Base-by-base conservation (phyloP, 2,329 filamentous ascomycete species). In the Diaporthe destruens region DNA sequence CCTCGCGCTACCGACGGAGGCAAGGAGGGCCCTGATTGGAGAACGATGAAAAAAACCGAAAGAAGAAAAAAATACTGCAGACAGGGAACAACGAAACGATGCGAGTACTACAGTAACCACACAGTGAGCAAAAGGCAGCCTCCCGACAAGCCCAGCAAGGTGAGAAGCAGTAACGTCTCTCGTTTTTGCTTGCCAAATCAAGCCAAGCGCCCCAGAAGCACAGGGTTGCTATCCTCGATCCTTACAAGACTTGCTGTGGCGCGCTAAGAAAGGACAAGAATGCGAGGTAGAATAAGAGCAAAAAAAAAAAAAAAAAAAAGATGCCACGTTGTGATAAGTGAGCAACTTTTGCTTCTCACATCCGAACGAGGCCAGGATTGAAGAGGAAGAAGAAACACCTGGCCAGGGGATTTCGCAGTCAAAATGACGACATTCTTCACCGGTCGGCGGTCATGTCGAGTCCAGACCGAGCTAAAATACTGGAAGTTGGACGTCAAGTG, bases 401-500 rank as follows among this genome's bases (percentile, higher is more conserved):
- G 7, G 29, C 29, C 59, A 34, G 32, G 42, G 29, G 23, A 36
- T n/a, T n/a, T 34, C 42, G 51, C 42, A 51, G 59, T 49, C 59
- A 65, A 47, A 34, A 65, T 65, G 59, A 65, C 59, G 59, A 65
- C 18, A 65, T 65, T 12, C 29, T 47, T 63, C 44, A 65, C 59
- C 59, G 59, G 42, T 49, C 59, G 25, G 25, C n/a, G 14, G 39
- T 34, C 54, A 16, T 3, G 25, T 68, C 36, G 36, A 56, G 42
- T 63, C 18, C 18, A 23, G 44, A 12, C 29, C 44, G 20, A 65
- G 57, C 57, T 65, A 34, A 51, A 51, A 23, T 23, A 49, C 56
- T 69, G 66, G 9, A 44, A n/a, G 36, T 20, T 69, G 56, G 29
- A 51, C 54, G 54, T 59, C 67, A 59, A 69, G 67, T 69, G 59